Evolutionary conservation across 139 green algal genomes (phyloP).

Genomic region (Zygnema cylindricum): DNA sequence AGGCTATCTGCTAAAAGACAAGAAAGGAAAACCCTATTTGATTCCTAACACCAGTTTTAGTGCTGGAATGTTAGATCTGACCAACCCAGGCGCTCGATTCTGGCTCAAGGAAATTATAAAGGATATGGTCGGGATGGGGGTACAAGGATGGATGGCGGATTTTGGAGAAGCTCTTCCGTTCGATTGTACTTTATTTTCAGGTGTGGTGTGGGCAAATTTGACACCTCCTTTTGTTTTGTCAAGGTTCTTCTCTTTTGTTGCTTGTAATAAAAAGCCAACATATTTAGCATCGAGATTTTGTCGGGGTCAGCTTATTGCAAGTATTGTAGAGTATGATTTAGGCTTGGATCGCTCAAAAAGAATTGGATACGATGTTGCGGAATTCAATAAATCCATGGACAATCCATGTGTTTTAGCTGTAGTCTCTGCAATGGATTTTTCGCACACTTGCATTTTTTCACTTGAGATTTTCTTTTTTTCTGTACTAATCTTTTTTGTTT

Average conservation of each 20-base stretch:
- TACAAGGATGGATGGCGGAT: constrained; percentile 63
- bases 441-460: background rate
- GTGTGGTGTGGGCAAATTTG: no score
- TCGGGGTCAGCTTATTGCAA: no score
- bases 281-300: no score
- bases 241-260: no score
- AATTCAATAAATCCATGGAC: no score
- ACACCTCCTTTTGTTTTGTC: no score
- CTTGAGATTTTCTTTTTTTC: background rate
- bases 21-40: constrained; percentile 47
- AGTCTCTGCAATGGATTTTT: no score
- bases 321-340: no score
- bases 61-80: constrained; percentile 61
- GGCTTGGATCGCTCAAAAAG: no score
- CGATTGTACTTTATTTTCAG: constrained; percentile 50
- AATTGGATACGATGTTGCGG: no score
- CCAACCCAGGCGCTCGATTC: constrained; percentile 51
- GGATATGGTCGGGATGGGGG: constrained; percentile 35
- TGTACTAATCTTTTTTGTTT: background rate
- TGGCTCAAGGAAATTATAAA: constrained; percentile 61
- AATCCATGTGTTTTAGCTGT: no score
- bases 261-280: no score
- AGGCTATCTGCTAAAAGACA: constrained; percentile 52
- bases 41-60: constrained; percentile 53
- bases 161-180: constrained; percentile 66